Evolutionary conservation across 352 stramenopile genomes (phyloP), one percentile per base, ranked within the genome.

Genomic region (Pelagophyceae sp.): DNA sequence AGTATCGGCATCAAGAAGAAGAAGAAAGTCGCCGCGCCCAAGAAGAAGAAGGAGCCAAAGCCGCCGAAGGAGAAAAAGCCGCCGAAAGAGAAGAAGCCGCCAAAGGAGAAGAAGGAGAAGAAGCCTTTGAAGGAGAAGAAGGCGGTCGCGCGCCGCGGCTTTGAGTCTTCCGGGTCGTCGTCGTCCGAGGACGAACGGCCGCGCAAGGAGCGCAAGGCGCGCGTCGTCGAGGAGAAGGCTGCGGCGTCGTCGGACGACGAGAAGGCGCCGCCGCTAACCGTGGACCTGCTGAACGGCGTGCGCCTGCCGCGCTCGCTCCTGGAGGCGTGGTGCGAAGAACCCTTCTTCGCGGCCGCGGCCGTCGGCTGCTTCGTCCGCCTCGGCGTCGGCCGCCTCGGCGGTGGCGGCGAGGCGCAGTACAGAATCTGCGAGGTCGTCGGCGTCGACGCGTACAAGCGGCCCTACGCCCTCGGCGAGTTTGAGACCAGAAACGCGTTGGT

Each of bases 401-500:
- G 2, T 1, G 35, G 33, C 15, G 67, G n/a, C 1, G 61, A 71
- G 29, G 3, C 67, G 0, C 67, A 74, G 31, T 74, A 74, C 33
- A 51, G 58, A 37, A 31, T 74, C 27, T 74, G 67, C 33, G 67
- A 74, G 38, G 35, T 74, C 15, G 33, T 74, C 20, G 35, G 37
- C 38, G 38, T 74, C 0, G 35, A 58, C 35, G 35, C 20, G 15
- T 74, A 74, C 38, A 50, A 58, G 31, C 67, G 58, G 25, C 20
- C 67, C 0, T 74, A 74, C n/a, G 5, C 67, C 2, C n/a, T 74
- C 0, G 67, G 67, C 19, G 67, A 74, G 38, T 74, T 58, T 27
- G 20, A 74, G n/a, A 74, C 67, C 15, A 58, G 29, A n/a, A 74
- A 74, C 6, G 67, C 35, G 5, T 17, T 58, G 2, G 23, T 74